Evolutionary conservation across 163 green algal species (phyloP), one percentile per base, ranked within the genome.

Genomic region (Scenedesmus sp.): DNA sequence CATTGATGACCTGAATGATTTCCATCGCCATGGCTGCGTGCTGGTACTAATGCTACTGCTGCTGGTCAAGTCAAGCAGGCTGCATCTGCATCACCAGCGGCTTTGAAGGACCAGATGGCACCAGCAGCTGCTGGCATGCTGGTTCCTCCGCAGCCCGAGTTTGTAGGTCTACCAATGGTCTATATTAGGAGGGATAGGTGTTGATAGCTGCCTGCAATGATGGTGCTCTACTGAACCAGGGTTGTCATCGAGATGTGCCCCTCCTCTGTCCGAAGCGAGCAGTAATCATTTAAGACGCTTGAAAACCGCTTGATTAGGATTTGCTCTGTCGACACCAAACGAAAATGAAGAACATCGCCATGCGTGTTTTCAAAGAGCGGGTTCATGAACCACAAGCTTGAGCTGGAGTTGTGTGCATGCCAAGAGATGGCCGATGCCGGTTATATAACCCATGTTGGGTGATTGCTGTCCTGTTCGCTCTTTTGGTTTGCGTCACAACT

Each of bases 11-110:
- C 53, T 83, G 79, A 6, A 94, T 79, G 10, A 97, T 79, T 88
- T 95, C 93, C 93, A 96, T 95, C 20, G 93, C 93, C 93, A 96
- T 96, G 49, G 37, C 81, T 59, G 46, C 22, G 37, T 24, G 79
- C 12, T 84, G 42, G 0, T 82, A 18, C 40, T 46, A 12, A 44
- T 82, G 84, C 53, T 51, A 59, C 6, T 81, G 72, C 24, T 44
- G 35, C 37, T 44, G 72, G 72, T 81, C 72, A 81, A 81, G 18
- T 81, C 72, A 46, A 81, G 72, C 35, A 44, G 35, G 72, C 72
- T 81, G 72, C 35, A 49, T 49, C 30, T 40, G 5, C 65, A 76
- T 33, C 65, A 76, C 30, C 24, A 76, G 30, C 6, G 0, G 9
- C 30, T 30, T 56, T 56, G 12, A 76, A 37, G 9, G 65, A 76